These are phyloP conservation scores for Cryptomeria japonica DNA, from an alignment of 75 land plant species.

Conservation along the genomic window DNA sequence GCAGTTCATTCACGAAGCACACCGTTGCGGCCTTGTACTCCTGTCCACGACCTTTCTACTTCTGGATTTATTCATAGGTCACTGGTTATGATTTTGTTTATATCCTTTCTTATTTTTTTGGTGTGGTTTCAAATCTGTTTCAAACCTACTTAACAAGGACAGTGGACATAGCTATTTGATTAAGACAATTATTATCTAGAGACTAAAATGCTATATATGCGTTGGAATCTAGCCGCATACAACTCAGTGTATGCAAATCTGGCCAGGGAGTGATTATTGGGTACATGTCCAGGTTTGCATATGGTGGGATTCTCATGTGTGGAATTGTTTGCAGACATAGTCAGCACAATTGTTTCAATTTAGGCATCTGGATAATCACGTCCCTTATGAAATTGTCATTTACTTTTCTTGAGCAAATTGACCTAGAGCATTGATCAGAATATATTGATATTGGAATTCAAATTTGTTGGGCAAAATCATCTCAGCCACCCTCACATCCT, in stretches of 20 bases:
- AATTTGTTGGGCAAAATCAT: no score
- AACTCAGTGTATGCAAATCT: background rate
- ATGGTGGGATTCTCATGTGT: background rate
- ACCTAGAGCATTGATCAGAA: no score
- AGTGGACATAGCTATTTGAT: background rate
- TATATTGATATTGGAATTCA: no score
- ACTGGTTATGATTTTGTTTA: background rate
- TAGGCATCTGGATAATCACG: background rate
- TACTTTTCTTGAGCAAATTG: no score
- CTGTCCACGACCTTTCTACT: slow-evolving; percentile 12
- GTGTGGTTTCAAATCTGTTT: background rate
- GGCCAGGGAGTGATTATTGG: background rate
- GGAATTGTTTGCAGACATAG: background rate
- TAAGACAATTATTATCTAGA: background rate
- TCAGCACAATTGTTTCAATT: background rate
- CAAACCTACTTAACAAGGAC: background rate
- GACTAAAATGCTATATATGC: background rate
- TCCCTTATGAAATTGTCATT: background rate
- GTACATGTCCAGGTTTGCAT: background rate
- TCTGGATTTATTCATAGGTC: slow-evolving; percentile 6
- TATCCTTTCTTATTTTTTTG: background rate
- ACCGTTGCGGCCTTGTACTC: slow-evolving; percentile 16
- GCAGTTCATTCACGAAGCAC: slow-evolving; percentile 4
- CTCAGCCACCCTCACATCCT: no score
- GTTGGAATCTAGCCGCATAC: background rate